phyloP scores from a whole-genome alignment of 2,329 filamentous ascomycete species.

The Xenoacremonium recifei region DNA sequence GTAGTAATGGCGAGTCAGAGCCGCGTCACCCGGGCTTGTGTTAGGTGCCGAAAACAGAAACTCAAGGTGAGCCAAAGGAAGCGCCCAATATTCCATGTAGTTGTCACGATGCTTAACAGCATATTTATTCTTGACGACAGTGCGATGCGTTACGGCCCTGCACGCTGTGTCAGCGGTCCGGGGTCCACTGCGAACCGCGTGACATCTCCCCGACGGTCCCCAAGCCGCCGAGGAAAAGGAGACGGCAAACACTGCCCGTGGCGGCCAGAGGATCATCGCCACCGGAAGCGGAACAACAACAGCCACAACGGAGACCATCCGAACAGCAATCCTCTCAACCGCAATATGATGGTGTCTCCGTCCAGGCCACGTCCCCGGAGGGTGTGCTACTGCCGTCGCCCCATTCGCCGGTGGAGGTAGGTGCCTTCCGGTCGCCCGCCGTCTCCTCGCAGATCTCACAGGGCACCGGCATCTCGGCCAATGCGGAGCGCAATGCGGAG shows the following conservation, averaged over 20 bases:
- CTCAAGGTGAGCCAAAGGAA: background rate
- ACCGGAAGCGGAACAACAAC: too few relatives aligned
- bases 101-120: background rate
- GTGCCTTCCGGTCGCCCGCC: background rate
- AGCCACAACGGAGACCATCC: too few relatives aligned
- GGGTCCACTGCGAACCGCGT: background rate
- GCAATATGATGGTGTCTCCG: background rate
- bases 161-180: background rate
- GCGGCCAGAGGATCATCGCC: too few relatives aligned
- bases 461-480: background rate
- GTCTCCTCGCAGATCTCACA: background rate
- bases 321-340: too few relatives aligned
- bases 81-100: background rate
- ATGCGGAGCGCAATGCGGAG: too few relatives aligned
- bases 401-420: background rate
- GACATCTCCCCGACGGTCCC: too few relatives aligned
- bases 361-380: background rate
- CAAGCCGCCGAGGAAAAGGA: too few relatives aligned
- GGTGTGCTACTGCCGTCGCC: background rate
- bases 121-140: too few relatives aligned
- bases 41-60: background rate
- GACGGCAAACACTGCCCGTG: too few relatives aligned
- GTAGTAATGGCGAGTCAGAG: too few relatives aligned
- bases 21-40: background rate
- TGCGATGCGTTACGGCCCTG: background rate